These are phyloP conservation scores for Boletus speciosus DNA, from an alignment of 768 basidiomycete species.

Conservation along the genomic window DNA sequence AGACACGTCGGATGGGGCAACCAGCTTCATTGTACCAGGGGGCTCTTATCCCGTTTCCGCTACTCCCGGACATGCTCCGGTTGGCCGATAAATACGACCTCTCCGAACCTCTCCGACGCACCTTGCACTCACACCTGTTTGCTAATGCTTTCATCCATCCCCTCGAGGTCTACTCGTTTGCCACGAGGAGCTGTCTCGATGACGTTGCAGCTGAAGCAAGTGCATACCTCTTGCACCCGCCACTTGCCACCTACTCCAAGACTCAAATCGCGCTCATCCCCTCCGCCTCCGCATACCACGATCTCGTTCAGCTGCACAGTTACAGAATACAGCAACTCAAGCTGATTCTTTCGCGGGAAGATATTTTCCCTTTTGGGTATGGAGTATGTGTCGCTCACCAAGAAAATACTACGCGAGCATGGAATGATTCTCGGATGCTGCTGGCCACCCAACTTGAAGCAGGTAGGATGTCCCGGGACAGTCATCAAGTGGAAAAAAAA, in stretches of 20 bases:
- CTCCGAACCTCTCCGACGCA: conserved; percentile 39
- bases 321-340: conserved; percentile 52
- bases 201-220: conserved; percentile 55
- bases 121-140: conserved; percentile 50
- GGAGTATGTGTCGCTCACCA: conserved; percentile 56
- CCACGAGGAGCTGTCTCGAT: conserved; percentile 40
- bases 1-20: conserved; percentile 30
- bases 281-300: conserved; percentile 60
- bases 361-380: conserved; percentile 72
- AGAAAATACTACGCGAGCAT: conserved; percentile 40
- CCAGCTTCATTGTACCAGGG: conserved; percentile 32
- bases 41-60: conserved; percentile 60
- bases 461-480: conserved; percentile 32
- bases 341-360: conserved; percentile 51
- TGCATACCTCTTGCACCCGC: conserved; percentile 50
- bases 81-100: conserved; percentile 69
- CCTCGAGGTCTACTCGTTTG: conserved; percentile 61
- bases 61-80: conserved; percentile 53
- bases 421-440: conserved; percentile 49
- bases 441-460: conserved; percentile 50
- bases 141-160: conserved; percentile 49
- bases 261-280: conserved; percentile 53
- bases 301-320: conserved; percentile 56
- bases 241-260: conserved; percentile 51
- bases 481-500: not conserved